A percentile compares a stretch with the other conserved stretches of the same genome.
These are phyloP conservation scores for Rhizopus sp. DNA, from an alignment of 371 early-diverging fungal genomes.

Conservation along the genomic window DNA sequence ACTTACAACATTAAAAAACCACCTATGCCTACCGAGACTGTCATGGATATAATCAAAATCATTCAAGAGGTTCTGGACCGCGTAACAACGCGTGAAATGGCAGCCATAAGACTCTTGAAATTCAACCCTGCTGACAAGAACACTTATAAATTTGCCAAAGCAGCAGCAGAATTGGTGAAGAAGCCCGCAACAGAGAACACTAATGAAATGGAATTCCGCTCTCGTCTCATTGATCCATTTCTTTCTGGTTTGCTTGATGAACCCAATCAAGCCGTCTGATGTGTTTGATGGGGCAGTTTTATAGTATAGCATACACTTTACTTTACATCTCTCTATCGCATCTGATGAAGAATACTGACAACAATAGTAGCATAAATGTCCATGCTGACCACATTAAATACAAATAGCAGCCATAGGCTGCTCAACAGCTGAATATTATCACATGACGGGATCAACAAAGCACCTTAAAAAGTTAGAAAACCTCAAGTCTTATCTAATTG, in stretches of 20 bases:
- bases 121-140: conserved; percentile 6
- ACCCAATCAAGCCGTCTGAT: conserved; percentile 1
- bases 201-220: conserved; percentile 13
- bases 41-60: conserved; percentile 12
- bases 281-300: too few species aligned
- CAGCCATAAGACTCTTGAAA: conserved; percentile 8
- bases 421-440: too few species aligned
- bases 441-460: too few species aligned
- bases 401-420: too few species aligned
- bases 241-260: conserved; percentile 10
- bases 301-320: too few species aligned
- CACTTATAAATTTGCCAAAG: conserved; percentile 12
- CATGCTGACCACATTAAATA: too few species aligned
- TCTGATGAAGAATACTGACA: too few species aligned
- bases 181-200: conserved; percentile 12
- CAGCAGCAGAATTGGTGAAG: conserved; percentile 15
- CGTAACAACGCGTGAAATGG: conserved; percentile 4
- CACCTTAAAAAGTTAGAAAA: too few species aligned
- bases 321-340: too few species aligned
- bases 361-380: too few species aligned
- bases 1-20: conserved; percentile 12
- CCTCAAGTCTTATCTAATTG: too few species aligned
- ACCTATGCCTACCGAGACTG: conserved; percentile 11
- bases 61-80: conserved; percentile 9
- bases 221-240: conserved; percentile 11